Conservation (phyloP, 2,329 filamentous ascomycete genomes). For the Cercospora sojina region DNA sequence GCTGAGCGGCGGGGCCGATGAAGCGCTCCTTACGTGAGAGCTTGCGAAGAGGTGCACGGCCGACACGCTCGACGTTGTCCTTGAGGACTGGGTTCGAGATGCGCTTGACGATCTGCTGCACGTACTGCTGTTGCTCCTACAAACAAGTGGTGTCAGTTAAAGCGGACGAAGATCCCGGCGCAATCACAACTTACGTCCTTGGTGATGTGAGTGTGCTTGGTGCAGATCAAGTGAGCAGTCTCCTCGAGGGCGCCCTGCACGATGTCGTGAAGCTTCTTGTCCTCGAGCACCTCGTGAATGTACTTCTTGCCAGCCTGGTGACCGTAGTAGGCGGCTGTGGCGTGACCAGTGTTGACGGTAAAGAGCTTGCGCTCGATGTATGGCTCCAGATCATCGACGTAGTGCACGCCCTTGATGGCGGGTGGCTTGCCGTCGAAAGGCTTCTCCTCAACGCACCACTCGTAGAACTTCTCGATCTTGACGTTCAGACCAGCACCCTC, state of each 20-base stretch:
- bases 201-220: slow-evolving; percentile 74
- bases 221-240: slow-evolving; percentile 80
- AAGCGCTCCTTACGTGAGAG: slow-evolving; percentile 93
- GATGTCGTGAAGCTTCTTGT: slow-evolving; percentile 74
- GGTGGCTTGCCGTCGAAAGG: slow-evolving; percentile 73
- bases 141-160: slow-evolving; percentile 54
- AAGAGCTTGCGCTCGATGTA: slow-evolving; percentile 99
- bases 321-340: slow-evolving; percentile 92
- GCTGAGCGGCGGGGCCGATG: slow-evolving; percentile 83
- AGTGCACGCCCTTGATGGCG: slow-evolving; percentile 83
- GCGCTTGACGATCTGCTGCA: slow-evolving; percentile 85
- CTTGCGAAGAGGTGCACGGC: slow-evolving; percentile 91
- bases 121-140: slow-evolving; percentile 78
- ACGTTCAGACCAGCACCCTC: slow-evolving; percentile 79
- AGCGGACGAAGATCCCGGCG: slow-evolving; percentile 26
- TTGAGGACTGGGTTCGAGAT: slow-evolving; percentile 93
- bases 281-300: slow-evolving; percentile 83
- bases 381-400: slow-evolving; percentile 84
- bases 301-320: slow-evolving; percentile 82
- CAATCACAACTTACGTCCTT: slow-evolving; percentile 68
- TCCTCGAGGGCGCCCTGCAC: slow-evolving; percentile 79
- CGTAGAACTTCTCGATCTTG: slow-evolving; percentile 96
- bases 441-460: slow-evolving; percentile 92
- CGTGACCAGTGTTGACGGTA: slow-evolving; percentile 98
- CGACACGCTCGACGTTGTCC: slow-evolving; percentile 91